Evolutionary conservation across 106 monocot species (phyloP).

Genomic region (Dendrobium officinale): DNA sequence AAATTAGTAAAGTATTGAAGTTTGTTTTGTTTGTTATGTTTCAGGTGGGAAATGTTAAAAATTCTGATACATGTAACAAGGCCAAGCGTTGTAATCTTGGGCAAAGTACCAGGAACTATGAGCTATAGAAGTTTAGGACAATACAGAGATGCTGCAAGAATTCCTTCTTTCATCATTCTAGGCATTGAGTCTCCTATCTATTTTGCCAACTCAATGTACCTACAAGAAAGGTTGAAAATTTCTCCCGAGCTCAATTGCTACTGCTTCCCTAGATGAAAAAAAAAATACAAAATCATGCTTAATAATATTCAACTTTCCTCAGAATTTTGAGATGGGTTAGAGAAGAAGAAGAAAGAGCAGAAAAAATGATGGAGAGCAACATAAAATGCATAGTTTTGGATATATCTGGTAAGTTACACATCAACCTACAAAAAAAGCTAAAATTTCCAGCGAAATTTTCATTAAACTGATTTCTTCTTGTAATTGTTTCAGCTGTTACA

Average conservation of each 20-base stretch:
- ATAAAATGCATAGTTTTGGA: conserved; percentile 42
- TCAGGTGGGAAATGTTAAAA: conserved; percentile 55
- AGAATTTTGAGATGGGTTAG: conserved; percentile 49
- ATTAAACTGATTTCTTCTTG: neutral
- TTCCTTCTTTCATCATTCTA: conserved; percentile 41
- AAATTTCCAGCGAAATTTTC: neutral
- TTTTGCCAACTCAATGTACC: conserved; percentile 13
- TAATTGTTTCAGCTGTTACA: conserved; percentile 32
- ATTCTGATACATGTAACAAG: conserved; percentile 66
- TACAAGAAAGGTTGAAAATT: conserved; percentile 4
- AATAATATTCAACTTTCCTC: neutral
- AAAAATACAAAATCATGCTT: neutral
- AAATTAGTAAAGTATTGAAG: neutral
- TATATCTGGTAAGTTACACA: conserved; percentile 30
- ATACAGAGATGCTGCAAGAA: conserved; percentile 27
- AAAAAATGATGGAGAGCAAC: conserved; percentile 20
- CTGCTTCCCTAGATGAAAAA: neutral
- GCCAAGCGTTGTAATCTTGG: conserved; percentile 58
- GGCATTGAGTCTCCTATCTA: conserved; percentile 51
- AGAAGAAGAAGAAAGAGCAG: conserved; percentile 41
- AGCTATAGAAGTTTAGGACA: conserved; percentile 49
- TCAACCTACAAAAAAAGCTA: neutral
- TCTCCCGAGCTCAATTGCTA: neutral
- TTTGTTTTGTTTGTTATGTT: neutral
- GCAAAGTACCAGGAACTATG: conserved; percentile 41